Conservation (phyloP, 192 early-diverging fungal species). For the Spizellomyces punctatus region DNA sequence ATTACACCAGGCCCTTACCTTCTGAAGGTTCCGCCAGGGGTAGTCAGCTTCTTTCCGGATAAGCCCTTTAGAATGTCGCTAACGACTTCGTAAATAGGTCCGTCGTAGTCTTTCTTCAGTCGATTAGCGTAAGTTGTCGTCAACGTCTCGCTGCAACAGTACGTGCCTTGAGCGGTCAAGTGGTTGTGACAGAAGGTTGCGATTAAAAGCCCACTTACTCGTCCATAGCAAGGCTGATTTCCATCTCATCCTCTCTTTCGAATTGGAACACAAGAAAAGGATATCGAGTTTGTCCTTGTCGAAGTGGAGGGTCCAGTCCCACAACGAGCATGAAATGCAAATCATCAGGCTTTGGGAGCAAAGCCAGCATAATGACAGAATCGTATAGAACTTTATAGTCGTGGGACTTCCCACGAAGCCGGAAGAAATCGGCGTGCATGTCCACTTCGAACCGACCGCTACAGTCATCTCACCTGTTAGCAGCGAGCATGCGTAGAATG, state of each 20-base stretch:
- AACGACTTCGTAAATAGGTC: slow-evolving; percentile 82
- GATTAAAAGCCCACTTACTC: slow-evolving; percentile 43
- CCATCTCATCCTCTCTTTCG: slow-evolving; percentile 87
- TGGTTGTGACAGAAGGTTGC: background rate
- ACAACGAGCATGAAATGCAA: slow-evolving; percentile 90
- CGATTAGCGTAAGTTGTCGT: slow-evolving; percentile 71
- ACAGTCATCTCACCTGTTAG: background rate
- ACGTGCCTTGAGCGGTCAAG: background rate
- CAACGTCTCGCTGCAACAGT: slow-evolving; percentile 57
- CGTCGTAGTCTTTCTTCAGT: slow-evolving; percentile 83
- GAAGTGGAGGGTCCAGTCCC: slow-evolving; percentile 92
- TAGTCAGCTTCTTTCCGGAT: slow-evolving; percentile 74
- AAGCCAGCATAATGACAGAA: slow-evolving; percentile 80
- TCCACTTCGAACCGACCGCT: slow-evolving; percentile 95
- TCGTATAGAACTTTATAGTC: slow-evolving; percentile 96
- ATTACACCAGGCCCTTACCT: slow-evolving; percentile 17
- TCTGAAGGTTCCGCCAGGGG: slow-evolving; percentile 55
- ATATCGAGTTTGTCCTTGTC: slow-evolving; percentile 96
- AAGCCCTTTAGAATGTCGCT: slow-evolving; percentile 83
- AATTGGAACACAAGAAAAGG: slow-evolving; percentile 97
- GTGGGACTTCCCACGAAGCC: slow-evolving; percentile 95
- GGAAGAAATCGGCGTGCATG: slow-evolving; percentile 86
- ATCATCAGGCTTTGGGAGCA: slow-evolving; percentile 93
- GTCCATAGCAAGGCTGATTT: slow-evolving; percentile 80
- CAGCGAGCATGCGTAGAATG: background rate